Evolutionary conservation across 1,284 basidiomycete genomes (phyloP), one percentile per base, ranked within the genome.

Genomic region (Ceratobasidium sp.): DNA sequence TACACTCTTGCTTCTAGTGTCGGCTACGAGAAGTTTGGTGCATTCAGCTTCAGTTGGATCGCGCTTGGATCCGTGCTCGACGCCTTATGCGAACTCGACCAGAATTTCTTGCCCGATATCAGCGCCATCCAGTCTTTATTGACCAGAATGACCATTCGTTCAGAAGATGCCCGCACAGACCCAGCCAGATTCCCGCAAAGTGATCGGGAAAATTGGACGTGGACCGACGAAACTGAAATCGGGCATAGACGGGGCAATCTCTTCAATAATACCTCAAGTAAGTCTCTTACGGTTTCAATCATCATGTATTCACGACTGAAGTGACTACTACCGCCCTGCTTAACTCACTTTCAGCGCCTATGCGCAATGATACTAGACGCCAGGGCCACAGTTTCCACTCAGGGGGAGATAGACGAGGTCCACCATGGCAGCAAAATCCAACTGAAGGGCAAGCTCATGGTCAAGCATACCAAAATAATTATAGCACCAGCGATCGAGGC

Each of bases 21-120:
- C 26, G 56, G 46, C 12, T 42, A 38, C n/a, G 28, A 50, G 4
- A 62, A 40, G 40, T 64, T 62, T 17, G 77, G 77, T 9, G 52
- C 50, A 17, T 46, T 59, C 10, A 77, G 77, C 56, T 77, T 77
- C 50, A 44, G 42, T 33, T 33, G 33, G 33, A 33, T 33, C 33
- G 33, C 33, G 33, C 33, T 33, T 33, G 33, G 33, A 33, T 33
- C 33, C 4, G 33, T 33, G 33, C 33, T 33, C 33, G 56, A 54
- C 40, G 56, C 64, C 10, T 44, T 77, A 17, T 38, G 48, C 0
- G 64, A 42, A 23, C 38, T 77, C 20, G 42, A 48, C n/a, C 15
- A 48, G 38, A 48, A 12, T 4, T 66, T 66, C 15, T 66, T 66
- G 57, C 40, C 69, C 15, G 42, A 26, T n/a, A 15, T 57, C 5